These are phyloP conservation scores for Leucoagaricus sp. DNA, from an alignment of 1,284 basidiomycete species.

Conservation along the genomic window DNA sequence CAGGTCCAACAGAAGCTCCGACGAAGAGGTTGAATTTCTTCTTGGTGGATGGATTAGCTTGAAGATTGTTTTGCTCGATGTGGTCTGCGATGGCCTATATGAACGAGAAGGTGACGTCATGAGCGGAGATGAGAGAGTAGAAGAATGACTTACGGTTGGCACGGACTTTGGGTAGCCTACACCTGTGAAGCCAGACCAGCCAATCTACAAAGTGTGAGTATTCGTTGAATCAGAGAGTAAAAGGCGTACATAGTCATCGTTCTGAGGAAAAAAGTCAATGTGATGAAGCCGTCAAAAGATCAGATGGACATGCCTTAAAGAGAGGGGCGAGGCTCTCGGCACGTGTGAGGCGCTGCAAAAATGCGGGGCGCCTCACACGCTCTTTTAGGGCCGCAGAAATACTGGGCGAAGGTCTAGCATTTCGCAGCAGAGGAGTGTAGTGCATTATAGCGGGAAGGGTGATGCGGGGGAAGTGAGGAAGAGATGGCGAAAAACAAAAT, in stretches of 20 bases:
- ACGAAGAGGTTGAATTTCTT: slow-evolving; percentile 54
- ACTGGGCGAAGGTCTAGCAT: slow-evolving; percentile 13
- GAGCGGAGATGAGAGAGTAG: not conserved
- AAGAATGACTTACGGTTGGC: slow-evolving; percentile 35
- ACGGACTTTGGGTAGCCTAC: slow-evolving; percentile 52
- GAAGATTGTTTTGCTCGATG: slow-evolving; percentile 43
- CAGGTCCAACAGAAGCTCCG: slow-evolving; percentile 49
- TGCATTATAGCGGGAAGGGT: not conserved
- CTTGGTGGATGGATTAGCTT: slow-evolving; percentile 44
- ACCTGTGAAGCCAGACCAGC: slow-evolving; percentile 52
- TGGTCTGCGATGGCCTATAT: slow-evolving; percentile 51
- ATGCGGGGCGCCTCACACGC: slow-evolving; percentile 40
- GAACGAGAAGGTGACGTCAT: not conserved
- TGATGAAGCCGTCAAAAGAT: no score
- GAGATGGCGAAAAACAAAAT: not conserved
- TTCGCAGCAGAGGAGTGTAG: not conserved
- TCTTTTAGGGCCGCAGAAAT: slow-evolving; percentile 38
- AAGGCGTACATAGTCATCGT: slow-evolving; percentile 42
- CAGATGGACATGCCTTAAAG: slow-evolving; percentile 39
- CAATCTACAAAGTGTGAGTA: slow-evolving; percentile 33
- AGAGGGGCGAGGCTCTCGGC: slow-evolving; percentile 42
- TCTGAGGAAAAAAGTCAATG: slow-evolving; percentile 24
- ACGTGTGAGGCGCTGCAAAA: slow-evolving; percentile 38
- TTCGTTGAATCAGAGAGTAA: not conserved
- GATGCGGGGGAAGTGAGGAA: not conserved